Conservation (phyloP, 352 stramenopile species). For the Pythium insidiosum region DNA sequence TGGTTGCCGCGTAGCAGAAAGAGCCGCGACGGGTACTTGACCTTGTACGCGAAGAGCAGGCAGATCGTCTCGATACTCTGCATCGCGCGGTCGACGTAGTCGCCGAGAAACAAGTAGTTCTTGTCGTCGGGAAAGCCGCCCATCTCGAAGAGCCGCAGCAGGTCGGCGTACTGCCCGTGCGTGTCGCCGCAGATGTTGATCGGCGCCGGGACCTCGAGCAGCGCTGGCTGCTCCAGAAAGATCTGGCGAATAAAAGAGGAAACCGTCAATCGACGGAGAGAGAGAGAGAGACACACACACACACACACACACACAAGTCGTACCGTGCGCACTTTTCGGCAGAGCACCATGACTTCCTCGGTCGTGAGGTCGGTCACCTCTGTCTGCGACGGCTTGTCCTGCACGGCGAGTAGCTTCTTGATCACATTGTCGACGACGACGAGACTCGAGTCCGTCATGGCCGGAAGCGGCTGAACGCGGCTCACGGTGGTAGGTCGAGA, state of each 20-base stretch:
- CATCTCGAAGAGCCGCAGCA: conserved; percentile 95
- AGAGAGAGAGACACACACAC: no score
- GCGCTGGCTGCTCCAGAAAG: conserved; percentile 91
- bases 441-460: conserved; percentile 46
- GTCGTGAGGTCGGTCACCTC: conserved; percentile 74
- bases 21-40: conserved; percentile 98
- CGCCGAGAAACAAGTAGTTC: conserved; percentile 58
- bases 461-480: conserved; percentile 7
- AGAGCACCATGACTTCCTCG: conserved; percentile 72
- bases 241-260: no score
- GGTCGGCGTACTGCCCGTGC: conserved; percentile 98
- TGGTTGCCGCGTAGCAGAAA: conserved; percentile 98
- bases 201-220: conserved; percentile 91
- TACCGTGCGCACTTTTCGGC: conserved; percentile 68
- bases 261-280: no score
- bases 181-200: conserved; percentile 98
- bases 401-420: conserved; percentile 60
- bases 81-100: conserved; percentile 95
- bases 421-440: conserved; percentile 63
- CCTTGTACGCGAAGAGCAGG: conserved; percentile 97
- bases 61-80: conserved; percentile 97
- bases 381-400: conserved; percentile 69
- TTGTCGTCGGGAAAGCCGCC: conserved; percentile 85
- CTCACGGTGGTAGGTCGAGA: conserved; percentile 2
- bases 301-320: no score